These are phyloP conservation scores for Sporisorium exsertum DNA, from an alignment of 1,284 basidiomycete species.

Conservation along the genomic window DNA sequence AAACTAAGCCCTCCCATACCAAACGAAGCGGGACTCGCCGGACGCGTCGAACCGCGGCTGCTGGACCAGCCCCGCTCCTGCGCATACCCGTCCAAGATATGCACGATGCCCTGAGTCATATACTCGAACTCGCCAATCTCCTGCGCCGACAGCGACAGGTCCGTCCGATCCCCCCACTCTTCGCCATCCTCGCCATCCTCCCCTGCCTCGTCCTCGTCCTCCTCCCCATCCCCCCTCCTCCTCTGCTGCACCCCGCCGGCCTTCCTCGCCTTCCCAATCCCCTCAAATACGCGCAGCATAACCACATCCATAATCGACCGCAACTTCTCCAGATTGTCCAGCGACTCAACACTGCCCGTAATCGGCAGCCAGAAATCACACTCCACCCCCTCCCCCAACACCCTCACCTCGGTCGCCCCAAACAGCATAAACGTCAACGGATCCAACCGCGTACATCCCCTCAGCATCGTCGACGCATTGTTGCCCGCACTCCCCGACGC, in stretches of 20 bases:
- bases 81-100: conserved; percentile 59
- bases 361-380: conserved; percentile 94
- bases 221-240: conserved; percentile 6
- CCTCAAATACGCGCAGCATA: conserved; percentile 91
- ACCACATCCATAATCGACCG: conserved; percentile 85
- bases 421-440: conserved; percentile 92
- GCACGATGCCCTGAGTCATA: conserved; percentile 59
- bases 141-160: conserved; percentile 52
- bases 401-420: conserved; percentile 81
- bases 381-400: conserved; percentile 72
- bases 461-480: conserved; percentile 78
- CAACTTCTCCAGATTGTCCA: conserved; percentile 87
- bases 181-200: conserved; percentile 33
- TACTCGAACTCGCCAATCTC: conserved; percentile 63
- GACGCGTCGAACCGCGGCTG: conserved; percentile 43
- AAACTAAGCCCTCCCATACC: conserved; percentile 37
- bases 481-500: conserved; percentile 71
- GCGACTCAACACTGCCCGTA: conserved; percentile 77
- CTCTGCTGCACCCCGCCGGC: background rate
- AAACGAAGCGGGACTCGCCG: conserved; percentile 33
- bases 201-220: conserved; percentile 33
- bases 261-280: conserved; percentile 69
- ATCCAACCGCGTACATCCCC: conserved; percentile 78
- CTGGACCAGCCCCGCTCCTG: conserved; percentile 42
- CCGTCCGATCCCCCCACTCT: conserved; percentile 41